Conservation (phyloP, 2,329 filamentous ascomycete genomes). For the Dactylellina parvicollis region DNA sequence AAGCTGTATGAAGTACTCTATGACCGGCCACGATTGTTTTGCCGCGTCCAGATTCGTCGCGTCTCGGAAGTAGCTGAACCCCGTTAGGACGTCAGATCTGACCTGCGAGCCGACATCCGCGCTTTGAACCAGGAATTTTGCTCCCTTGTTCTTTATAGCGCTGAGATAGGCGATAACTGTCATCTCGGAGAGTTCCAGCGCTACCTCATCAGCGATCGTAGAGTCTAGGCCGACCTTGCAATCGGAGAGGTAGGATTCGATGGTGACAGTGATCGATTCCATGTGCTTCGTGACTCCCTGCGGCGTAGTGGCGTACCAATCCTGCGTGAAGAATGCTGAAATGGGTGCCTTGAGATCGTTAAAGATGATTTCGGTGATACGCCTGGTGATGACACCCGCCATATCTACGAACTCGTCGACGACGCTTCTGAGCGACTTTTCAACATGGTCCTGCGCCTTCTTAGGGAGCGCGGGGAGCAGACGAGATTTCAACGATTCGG, state of each 20-base stretch:
- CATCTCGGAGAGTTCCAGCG: slow-evolving; percentile 75
- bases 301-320: slow-evolving; percentile 77
- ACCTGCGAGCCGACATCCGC: slow-evolving; percentile 70
- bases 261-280: slow-evolving; percentile 92
- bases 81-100: slow-evolving; percentile 78
- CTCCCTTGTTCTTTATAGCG: slow-evolving; percentile 85
- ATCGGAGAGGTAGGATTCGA: slow-evolving; percentile 92
- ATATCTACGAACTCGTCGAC: slow-evolving; percentile 95
- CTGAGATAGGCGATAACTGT: slow-evolving; percentile 81
- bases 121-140: slow-evolving; percentile 77
- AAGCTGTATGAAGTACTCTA: slow-evolving; percentile 82
- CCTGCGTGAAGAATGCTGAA: slow-evolving; percentile 86
- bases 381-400: slow-evolving; percentile 88
- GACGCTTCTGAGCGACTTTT: slow-evolving; percentile 77
- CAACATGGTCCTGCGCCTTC: slow-evolving; percentile 81
- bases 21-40: slow-evolving; percentile 91
- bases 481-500: slow-evolving; percentile 74
- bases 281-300: slow-evolving; percentile 70
- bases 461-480: slow-evolving; percentile 83
- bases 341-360: slow-evolving; percentile 85
- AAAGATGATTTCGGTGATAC: slow-evolving; percentile 89
- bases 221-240: slow-evolving; percentile 64
- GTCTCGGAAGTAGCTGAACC: slow-evolving; percentile 85
- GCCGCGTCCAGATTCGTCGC: slow-evolving; percentile 79
- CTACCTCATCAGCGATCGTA: slow-evolving; percentile 91